Percentiles rank a stretch among this genome's conserved stretches.
Conservation (phyloP, 2,329 filamentous ascomycete species). For the Colletotrichum sp. region DNA sequence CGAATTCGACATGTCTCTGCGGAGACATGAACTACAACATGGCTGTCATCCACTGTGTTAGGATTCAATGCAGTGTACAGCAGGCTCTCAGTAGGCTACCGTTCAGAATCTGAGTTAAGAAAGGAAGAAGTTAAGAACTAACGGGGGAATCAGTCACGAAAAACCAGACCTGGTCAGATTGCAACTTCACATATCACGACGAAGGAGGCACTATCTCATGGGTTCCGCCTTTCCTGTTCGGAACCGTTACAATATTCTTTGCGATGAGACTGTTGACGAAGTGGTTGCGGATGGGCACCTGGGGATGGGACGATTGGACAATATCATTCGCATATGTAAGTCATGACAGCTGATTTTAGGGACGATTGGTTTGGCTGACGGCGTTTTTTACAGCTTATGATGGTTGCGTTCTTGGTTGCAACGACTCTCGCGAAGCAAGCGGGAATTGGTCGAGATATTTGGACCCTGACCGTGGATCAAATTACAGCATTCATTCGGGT, state of each 20-base stretch:
- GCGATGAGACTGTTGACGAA: not conserved
- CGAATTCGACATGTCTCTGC: constrained; percentile 9
- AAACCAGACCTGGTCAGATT: constrained; percentile 9
- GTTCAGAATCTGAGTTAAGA: too few species aligned
- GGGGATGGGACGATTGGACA: constrained; percentile 12
- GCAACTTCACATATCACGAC: not conserved
- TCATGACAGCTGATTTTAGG: not conserved
- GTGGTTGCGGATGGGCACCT: not conserved
- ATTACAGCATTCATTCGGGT: not conserved
- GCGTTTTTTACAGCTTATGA: not conserved
- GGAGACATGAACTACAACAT: constrained; percentile 13
- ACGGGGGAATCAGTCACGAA: not conserved
- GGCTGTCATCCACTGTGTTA: constrained; percentile 14
- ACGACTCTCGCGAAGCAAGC: not conserved
- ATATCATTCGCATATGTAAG: constrained; percentile 8
- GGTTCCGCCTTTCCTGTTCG: constrained; percentile 1
- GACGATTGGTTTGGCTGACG: not conserved
- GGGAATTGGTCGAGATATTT: constrained; percentile 11
- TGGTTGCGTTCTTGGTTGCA: constrained; percentile 7
- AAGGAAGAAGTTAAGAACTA: not conserved
- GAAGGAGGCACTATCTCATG: not conserved
- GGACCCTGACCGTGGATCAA: not conserved
- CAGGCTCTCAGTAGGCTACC: not conserved
- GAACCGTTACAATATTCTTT: not conserved
- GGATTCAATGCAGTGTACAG: constrained; percentile 8